A percentile compares a stretch with the other conserved stretches of the same genome.
Conservation (phyloP, 225 moss, liverwort and hornwort species). For the Rhytidiadelphus loreus region DNA sequence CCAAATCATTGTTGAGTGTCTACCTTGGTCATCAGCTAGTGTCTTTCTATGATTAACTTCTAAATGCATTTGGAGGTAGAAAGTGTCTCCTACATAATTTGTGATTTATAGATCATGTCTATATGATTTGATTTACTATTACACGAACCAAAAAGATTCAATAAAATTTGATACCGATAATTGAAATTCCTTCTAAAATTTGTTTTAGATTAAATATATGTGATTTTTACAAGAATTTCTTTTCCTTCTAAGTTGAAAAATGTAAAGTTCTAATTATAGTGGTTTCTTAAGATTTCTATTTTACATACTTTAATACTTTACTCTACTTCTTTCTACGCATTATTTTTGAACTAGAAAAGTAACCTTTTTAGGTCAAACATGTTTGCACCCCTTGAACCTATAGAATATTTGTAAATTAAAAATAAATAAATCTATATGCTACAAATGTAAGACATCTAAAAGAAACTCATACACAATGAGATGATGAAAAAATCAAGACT, state of each 20-base stretch:
- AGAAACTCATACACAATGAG: no score
- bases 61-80: background rate
- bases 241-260: background rate
- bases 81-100: background rate
- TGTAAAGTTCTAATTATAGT: no score
- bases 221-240: background rate
- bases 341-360: no score
- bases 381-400: no score
- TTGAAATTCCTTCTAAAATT: background rate
- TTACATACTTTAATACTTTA: no score
- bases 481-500: no score
- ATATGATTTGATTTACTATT: background rate
- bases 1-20: background rate
- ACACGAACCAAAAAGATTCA: background rate
- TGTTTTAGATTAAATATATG: background rate
- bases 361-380: no score
- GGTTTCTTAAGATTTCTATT: no score
- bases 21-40: no score
- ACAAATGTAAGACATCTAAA: no score
- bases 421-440: no score
- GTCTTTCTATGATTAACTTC: background rate
- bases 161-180: background rate
- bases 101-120: background rate
- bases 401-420: no score
- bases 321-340: background rate